Percentiles rank a stretch among this genome's conserved stretches.
phyloP scores from a whole-genome alignment of 805 yeast species.

The Maudiozyma serrabonitensis region DNA sequence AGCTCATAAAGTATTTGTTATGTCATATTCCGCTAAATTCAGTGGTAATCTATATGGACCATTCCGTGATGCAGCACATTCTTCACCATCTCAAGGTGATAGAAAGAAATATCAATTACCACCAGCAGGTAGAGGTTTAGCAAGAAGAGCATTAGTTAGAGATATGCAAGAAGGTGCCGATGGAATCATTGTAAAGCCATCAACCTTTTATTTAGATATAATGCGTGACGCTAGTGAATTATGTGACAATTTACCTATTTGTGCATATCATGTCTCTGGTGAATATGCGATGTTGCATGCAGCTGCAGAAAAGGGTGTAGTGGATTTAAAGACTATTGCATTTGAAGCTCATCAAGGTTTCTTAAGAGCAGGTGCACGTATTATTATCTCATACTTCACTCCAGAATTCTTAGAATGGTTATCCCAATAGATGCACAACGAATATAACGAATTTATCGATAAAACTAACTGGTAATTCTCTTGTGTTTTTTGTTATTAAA shows the following conservation, averaged over 20 bases:
- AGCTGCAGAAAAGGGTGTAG: conserved; percentile 91
- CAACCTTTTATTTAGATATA: conserved; percentile 88
- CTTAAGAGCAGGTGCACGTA: conserved; percentile 89
- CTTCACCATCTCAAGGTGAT: conserved; percentile 83
- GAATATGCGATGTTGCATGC: conserved; percentile 98
- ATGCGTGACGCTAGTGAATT: conserved; percentile 79
- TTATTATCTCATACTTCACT: conserved; percentile 85
- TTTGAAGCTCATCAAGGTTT: conserved; percentile 87
- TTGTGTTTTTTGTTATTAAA: too few species aligned
- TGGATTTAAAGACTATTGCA: conserved; percentile 67
- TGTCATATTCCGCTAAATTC: conserved; percentile 93
- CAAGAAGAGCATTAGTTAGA: conserved; percentile 79
- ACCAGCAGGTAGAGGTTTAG: conserved; percentile 84
- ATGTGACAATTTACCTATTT: conserved; percentile 76
- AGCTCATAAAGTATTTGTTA: conserved; percentile 80
- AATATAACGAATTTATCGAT: too few species aligned
- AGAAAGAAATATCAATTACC: conserved; percentile 91
- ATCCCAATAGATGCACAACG: conserved; percentile 4
- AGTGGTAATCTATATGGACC: conserved; percentile 91
- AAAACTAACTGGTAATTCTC: too few species aligned
- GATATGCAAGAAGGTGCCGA: conserved; percentile 92
- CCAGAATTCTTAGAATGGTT: conserved; percentile 96
- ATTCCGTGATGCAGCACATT: conserved; percentile 94
- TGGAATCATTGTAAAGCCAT: conserved; percentile 90
- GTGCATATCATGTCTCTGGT: conserved; percentile 95